Evolutionary conservation across 2,329 filamentous ascomycete genomes (phyloP).

Genomic region (Zopfia rhizophila): DNA sequence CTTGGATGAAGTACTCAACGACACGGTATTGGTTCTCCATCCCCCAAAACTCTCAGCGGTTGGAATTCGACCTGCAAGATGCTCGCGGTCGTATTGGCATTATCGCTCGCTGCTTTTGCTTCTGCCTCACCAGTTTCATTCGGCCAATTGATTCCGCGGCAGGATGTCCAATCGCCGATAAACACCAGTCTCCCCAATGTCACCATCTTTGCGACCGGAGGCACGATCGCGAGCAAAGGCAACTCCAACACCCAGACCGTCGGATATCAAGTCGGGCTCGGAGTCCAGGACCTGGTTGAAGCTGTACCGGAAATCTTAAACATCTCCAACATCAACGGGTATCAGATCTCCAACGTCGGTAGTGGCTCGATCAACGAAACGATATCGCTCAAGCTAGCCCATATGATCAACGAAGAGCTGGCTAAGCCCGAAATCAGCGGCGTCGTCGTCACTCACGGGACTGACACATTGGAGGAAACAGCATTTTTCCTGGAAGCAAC

Average conservation of each 20-base stretch:
- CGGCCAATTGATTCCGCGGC: constrained; percentile 34
- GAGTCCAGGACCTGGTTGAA: constrained; percentile 63
- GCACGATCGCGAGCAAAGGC: constrained; percentile 67
- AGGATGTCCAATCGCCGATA: constrained; percentile 45
- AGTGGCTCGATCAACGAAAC: constrained; percentile 57
- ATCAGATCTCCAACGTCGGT: constrained; percentile 53
- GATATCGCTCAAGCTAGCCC: constrained; percentile 60
- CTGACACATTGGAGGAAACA: constrained; percentile 72
- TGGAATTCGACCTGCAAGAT: no score
- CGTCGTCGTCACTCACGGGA: constrained; percentile 72
- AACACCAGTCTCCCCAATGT: constrained; percentile 65
- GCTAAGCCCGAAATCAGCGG: constrained; percentile 55
- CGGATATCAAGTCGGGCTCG: constrained; percentile 64
- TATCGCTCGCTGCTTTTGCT: background rate
- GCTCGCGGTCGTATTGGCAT: no score
- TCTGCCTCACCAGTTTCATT: background rate
- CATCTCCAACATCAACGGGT: constrained; percentile 64
- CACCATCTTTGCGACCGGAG: constrained; percentile 67
- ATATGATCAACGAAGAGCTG: constrained; percentile 62
- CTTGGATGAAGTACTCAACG: no score
- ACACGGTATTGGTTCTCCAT: no score
- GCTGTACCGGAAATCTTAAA: constrained; percentile 66
- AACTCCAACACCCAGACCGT: constrained; percentile 63
- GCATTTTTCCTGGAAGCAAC: constrained; percentile 71
- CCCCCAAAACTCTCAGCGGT: no score